These are phyloP conservation scores for Penicillium odoratum DNA, from an alignment of 495 filamentous ascomycete genomes.

Conservation along the genomic window DNA sequence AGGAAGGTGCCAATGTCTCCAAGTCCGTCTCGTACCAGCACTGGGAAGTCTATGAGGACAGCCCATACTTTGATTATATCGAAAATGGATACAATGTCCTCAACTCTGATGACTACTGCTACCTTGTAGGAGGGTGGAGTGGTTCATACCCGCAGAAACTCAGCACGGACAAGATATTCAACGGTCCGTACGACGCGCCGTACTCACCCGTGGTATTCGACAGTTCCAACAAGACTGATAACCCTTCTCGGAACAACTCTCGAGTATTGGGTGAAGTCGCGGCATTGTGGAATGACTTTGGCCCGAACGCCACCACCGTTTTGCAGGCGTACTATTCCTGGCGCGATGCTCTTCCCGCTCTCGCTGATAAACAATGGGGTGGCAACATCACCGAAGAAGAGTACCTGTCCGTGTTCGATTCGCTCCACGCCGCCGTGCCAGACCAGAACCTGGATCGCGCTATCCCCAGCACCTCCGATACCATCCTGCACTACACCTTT, in stretches of 20 bases:
- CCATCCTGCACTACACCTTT: slow-evolving; percentile 44
- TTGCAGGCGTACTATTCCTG: slow-evolving; percentile 51
- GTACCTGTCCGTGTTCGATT: slow-evolving; percentile 36
- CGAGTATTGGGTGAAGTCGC: slow-evolving; percentile 45
- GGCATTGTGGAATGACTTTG: slow-evolving; percentile 55
- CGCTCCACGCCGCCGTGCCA: slow-evolving; percentile 39
- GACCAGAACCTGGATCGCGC: slow-evolving; percentile 49
- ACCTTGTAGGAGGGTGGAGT: slow-evolving; percentile 50
- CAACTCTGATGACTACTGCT: slow-evolving; percentile 53
- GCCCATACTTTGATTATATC: slow-evolving; percentile 50
- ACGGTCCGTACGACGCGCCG: slow-evolving; percentile 40
- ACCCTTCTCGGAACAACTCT: slow-evolving; percentile 39
- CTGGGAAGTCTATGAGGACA: slow-evolving; percentile 49
- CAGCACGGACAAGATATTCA: slow-evolving; percentile 42
- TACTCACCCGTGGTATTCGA: slow-evolving; percentile 52
- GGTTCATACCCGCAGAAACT: slow-evolving; percentile 41
- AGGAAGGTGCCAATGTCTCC: slow-evolving; percentile 40
- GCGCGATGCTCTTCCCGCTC: slow-evolving; percentile 47
- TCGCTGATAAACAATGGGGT: slow-evolving; percentile 58
- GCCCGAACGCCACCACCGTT: slow-evolving; percentile 46
- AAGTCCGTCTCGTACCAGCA: slow-evolving; percentile 46
- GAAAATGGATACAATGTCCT: slow-evolving; percentile 51
- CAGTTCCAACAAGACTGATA: slow-evolving; percentile 40
- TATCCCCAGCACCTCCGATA: slow-evolving; percentile 36
- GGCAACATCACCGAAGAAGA: slow-evolving; percentile 42